Evolutionary conservation across 179 eudicot species (phyloP).

Genomic region (Camellia oleifera): DNA sequence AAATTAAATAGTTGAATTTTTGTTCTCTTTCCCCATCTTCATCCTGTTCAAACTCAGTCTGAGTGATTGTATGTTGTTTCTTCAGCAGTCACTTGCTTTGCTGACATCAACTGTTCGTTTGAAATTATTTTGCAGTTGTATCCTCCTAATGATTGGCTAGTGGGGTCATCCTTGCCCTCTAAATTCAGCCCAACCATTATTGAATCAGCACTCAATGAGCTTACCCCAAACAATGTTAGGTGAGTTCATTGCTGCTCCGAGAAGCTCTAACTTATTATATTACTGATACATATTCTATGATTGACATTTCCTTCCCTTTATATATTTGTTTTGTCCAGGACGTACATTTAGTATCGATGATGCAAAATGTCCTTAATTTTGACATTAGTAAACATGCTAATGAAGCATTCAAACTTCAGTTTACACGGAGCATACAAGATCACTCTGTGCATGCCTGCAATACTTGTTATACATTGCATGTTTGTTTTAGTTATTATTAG

Average conservation of each 20-base stretch:
- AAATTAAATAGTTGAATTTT: too few relatives aligned
- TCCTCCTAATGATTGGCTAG: conserved; percentile 91
- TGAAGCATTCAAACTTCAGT: not conserved
- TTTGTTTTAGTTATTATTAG: too few relatives aligned
- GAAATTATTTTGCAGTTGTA: conserved; percentile 50
- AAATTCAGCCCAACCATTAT: conserved; percentile 59
- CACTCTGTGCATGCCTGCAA: not conserved
- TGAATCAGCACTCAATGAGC: conserved; percentile 64
- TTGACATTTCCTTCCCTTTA: too few relatives aligned
- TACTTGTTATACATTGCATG: not conserved
- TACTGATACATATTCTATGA: not conserved
- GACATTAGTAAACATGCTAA: not conserved
- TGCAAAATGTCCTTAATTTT: not conserved
- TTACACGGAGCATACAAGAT: not conserved
- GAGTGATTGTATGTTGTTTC: too few relatives aligned
- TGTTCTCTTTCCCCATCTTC: too few relatives aligned
- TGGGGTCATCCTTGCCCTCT: conserved; percentile 82
- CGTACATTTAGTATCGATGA: not conserved
- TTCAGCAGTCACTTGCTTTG: too few relatives aligned
- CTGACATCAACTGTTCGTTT: not conserved
- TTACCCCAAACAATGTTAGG: conserved; percentile 77
- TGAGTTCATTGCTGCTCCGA: conserved; percentile 24
- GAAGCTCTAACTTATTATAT: conserved; percentile 4
- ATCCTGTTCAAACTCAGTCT: too few relatives aligned
- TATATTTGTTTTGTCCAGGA: not conserved